These are phyloP conservation scores for Tolypocladium cylindrosporum DNA, from an alignment of 2,329 filamentous ascomycete genomes.

Conservation along the genomic window DNA sequence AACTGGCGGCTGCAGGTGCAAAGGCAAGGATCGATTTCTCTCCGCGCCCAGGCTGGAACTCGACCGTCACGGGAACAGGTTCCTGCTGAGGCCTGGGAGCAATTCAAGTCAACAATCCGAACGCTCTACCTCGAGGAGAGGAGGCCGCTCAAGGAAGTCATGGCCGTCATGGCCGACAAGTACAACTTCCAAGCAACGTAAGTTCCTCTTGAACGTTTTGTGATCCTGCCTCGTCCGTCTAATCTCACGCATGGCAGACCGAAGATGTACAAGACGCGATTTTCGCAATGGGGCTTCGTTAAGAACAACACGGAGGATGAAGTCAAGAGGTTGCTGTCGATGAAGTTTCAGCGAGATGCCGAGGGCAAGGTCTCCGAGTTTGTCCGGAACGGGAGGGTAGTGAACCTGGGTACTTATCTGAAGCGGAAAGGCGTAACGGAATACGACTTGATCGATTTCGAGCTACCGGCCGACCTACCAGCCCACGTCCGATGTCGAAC, in stretches of 20 bases:
- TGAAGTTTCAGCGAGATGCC: slow-evolving; percentile 42
- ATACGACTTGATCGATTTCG: slow-evolving; percentile 39
- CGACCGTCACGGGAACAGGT: slow-evolving; percentile 32
- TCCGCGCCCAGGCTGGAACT: slow-evolving; percentile 19
- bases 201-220: slow-evolving; percentile 10
- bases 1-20: slow-evolving; percentile 11
- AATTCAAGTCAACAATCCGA: slow-evolving; percentile 34
- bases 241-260: slow-evolving; percentile 24
- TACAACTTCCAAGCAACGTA: slow-evolving; percentile 40
- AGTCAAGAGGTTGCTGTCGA: slow-evolving; percentile 37
- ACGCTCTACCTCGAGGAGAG: slow-evolving; percentile 37
- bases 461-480: slow-evolving; percentile 30
- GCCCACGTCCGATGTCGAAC: slow-evolving; percentile 34
- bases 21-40: slow-evolving; percentile 17
- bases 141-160: slow-evolving; percentile 41
- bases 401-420: slow-evolving; percentile 41
- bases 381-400: slow-evolving; percentile 40
- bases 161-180: slow-evolving; percentile 38
- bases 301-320: slow-evolving; percentile 46
- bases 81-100: slow-evolving; percentile 36
- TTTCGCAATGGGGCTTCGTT: slow-evolving; percentile 44
- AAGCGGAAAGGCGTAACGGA: slow-evolving; percentile 43
- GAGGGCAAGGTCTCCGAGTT: slow-evolving; percentile 43
- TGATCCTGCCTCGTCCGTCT: background rate
- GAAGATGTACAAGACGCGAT: slow-evolving; percentile 47